Conservation (phyloP, 305 asterid species). For the Vinca major region DNA sequence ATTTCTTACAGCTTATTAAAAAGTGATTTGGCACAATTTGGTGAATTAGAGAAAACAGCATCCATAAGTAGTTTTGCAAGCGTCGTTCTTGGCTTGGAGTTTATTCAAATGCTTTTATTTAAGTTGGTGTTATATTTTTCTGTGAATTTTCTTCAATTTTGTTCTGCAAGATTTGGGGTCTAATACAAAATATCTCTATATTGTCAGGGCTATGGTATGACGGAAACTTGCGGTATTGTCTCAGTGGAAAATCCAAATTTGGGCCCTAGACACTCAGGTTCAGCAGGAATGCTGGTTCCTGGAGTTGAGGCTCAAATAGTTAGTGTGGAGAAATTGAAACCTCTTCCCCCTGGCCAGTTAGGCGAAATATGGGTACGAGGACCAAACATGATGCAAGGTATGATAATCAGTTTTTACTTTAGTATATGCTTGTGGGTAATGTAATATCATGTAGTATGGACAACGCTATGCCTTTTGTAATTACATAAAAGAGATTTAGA, state of each 20-base stretch:
- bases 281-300: slow-evolving; percentile 58
- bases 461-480: neutral
- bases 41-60: neutral
- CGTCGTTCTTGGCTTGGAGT: too few relatives aligned
- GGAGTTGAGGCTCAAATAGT: slow-evolving; percentile 75
- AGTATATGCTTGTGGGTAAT: neutral
- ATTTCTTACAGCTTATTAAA: neutral
- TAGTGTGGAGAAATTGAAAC: slow-evolving; percentile 52
- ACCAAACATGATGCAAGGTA: slow-evolving; percentile 83
- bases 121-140: neutral
- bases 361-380: slow-evolving; percentile 97
- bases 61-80: too few relatives aligned
- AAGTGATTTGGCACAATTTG: neutral
- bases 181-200: slow-evolving; percentile 11
- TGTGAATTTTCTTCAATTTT: neutral
- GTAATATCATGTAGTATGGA: neutral
- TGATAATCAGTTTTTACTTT: neutral
- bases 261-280: slow-evolving; percentile 74
- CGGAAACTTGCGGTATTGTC: slow-evolving; percentile 81
- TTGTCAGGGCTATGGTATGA: slow-evolving; percentile 94
- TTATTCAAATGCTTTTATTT: neutral
- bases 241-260: slow-evolving; percentile 43
- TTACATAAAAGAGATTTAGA: neutral
- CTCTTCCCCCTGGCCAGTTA: slow-evolving; percentile 73
- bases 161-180: slow-evolving; percentile 8